phyloP scores from a whole-genome alignment of 768 basidiomycete species.

The Russula sp. region DNA sequence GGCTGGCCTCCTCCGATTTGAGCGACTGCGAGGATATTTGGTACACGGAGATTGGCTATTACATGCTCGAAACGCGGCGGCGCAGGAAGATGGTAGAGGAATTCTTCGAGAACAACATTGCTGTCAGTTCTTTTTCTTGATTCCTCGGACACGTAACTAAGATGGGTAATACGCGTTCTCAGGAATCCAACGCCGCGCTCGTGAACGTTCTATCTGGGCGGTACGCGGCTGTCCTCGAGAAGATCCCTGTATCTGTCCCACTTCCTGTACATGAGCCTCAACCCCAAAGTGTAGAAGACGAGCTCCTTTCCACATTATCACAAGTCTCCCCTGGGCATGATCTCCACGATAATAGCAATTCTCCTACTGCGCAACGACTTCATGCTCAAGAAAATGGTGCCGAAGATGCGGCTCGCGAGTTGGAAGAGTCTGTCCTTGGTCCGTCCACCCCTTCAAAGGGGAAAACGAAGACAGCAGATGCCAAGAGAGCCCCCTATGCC shows the following conservation, averaged over 20 bases:
- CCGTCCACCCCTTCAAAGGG: constrained; percentile 34
- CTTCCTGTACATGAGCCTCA: constrained; percentile 34
- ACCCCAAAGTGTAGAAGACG: constrained; percentile 37
- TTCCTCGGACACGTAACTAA: neutral
- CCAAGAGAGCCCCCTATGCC: constrained; percentile 40
- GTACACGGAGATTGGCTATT: constrained; percentile 64
- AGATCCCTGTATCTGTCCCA: constrained; percentile 45
- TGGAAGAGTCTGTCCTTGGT: constrained; percentile 56
- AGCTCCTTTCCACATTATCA: constrained; percentile 38
- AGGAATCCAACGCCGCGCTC: constrained; percentile 70
- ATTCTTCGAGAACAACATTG: constrained; percentile 65
- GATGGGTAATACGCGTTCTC: constrained; percentile 21
- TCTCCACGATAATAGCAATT: constrained; percentile 30
- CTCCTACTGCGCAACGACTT: constrained; percentile 24
- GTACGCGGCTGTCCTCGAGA: constrained; percentile 50
- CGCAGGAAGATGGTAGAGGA: constrained; percentile 69
- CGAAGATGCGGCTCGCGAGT: constrained; percentile 56
- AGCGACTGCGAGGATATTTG: constrained; percentile 80
- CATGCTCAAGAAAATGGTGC: constrained; percentile 37
- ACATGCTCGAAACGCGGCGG: constrained; percentile 67
- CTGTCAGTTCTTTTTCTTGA: constrained; percentile 44
- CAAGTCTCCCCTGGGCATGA: constrained; percentile 38
- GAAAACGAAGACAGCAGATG: constrained; percentile 54
- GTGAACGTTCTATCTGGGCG: constrained; percentile 58
- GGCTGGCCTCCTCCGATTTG: constrained; percentile 67